Evolutionary conservation across 2,329 filamentous ascomycete species (phyloP).

Genomic region (Nemania diffusa): DNA sequence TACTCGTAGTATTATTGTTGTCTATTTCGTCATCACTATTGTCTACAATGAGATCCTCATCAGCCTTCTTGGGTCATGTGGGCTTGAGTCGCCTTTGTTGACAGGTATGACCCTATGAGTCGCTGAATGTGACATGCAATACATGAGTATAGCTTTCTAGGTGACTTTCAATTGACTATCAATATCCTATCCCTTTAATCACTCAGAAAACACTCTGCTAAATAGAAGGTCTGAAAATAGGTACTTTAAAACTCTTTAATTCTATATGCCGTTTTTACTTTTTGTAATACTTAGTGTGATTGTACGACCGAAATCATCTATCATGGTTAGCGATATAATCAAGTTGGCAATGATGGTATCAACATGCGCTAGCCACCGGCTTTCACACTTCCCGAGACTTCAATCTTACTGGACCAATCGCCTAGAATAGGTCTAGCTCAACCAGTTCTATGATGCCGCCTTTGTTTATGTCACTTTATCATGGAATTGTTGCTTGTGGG

Average conservation of each 20-base stretch:
- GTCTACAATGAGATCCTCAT: neutral
- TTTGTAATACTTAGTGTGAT: neutral
- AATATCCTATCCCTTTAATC: neutral
- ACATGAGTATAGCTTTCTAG: neutral
- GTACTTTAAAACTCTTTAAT: too few relatives aligned
- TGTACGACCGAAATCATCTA: neutral
- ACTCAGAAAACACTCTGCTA: neutral
- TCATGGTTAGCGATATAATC: neutral
- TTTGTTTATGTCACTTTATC: slow-evolving; percentile 7
- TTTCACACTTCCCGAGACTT: slow-evolving; percentile 19
- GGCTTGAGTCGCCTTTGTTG: neutral
- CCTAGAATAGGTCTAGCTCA: neutral
- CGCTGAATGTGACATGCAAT: neutral
- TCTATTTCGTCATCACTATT: slow-evolving; percentile 3
- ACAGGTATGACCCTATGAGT: neutral
- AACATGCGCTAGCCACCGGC: slow-evolving; percentile 17
- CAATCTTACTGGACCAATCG: neutral
- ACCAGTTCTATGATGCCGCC: neutral
- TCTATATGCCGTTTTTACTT: too few relatives aligned
- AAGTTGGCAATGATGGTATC: neutral
- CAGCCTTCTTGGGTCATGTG: neutral
- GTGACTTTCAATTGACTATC: too few relatives aligned
- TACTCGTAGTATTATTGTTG: neutral
- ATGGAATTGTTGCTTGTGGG: neutral
- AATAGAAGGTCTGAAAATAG: too few relatives aligned